Conservation (phyloP, 805 yeast genomes). For the Teunomyces funiuensis region DNA sequence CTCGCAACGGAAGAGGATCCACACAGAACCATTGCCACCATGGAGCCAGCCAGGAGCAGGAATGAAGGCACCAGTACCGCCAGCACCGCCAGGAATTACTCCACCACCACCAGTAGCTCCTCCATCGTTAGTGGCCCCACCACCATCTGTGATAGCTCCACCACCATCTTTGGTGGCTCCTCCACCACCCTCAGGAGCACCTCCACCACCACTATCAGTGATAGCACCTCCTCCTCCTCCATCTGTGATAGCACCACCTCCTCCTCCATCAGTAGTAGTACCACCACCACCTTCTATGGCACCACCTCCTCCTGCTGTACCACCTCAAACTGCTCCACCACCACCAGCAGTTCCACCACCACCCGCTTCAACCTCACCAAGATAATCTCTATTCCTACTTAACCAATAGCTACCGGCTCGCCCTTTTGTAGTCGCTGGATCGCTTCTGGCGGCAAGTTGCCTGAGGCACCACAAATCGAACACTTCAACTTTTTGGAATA, state of each 20-base stretch:
- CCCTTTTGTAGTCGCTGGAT: slow-evolving; percentile 28
- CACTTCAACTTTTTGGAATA: slow-evolving; percentile 54
- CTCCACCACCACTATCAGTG: slow-evolving; percentile 4
- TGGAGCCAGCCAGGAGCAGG: slow-evolving; percentile 12
- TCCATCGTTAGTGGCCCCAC: too few species aligned
- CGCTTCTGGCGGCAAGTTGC: slow-evolving; percentile 24
- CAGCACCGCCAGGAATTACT: slow-evolving; percentile 21
- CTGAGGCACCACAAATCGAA: slow-evolving; percentile 48
- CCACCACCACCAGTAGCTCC: slow-evolving; percentile 20
- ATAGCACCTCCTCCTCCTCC: slow-evolving; percentile 19
- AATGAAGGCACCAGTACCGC: background rate
- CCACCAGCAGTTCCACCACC: slow-evolving; percentile 14
- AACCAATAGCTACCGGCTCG: slow-evolving; percentile 33
- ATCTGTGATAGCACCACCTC: slow-evolving; percentile 21
- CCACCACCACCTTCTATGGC: slow-evolving; percentile 22
- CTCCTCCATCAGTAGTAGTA: slow-evolving; percentile 16
- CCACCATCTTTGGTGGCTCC: slow-evolving; percentile 12
- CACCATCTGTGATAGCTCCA: slow-evolving; percentile 15
- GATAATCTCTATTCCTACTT: slow-evolving; percentile 16
- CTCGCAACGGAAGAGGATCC: slow-evolving; percentile 30
- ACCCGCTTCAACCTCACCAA: too few species aligned
- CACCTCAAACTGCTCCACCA: slow-evolving; percentile 8
- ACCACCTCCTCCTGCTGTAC: slow-evolving; percentile 17
- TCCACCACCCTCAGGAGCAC: slow-evolving; percentile 6
- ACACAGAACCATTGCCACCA: slow-evolving; percentile 23